Base-by-base conservation (phyloP, 31 red algal species). In the Porphyra umbilicalis region DNA sequence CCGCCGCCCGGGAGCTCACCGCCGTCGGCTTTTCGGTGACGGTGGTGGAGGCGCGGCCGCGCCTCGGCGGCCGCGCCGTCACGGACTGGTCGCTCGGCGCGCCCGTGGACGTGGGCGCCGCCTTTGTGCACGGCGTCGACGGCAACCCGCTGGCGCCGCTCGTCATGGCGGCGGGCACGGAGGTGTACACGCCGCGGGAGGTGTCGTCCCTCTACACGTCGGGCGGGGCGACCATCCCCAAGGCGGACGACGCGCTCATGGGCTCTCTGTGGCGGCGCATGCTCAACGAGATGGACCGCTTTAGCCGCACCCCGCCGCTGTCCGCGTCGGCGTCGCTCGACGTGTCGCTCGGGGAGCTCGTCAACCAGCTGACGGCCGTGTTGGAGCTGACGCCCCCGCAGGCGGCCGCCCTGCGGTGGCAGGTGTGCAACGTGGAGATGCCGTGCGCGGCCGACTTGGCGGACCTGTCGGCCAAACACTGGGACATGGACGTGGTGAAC, bases 381-480 rank as follows among this genome's bases (percentile, higher is more conserved):
- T 29, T 71, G 57, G 82, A 84, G 33, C 81, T 94, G 33, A 78
- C 77, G 4, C 34, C 35, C 34, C 6, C n/a, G 25, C 79, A 76
- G 32, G 81, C 86, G n/a, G 82, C 83, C 0, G 85, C 83, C 77
- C 34, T 94, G 20, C 80, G 39, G 15, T 98, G 96, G 96, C 96
- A 98, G 79, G 84, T 92, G 34, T 76, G 92, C 13, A 98, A 98
- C 88, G n/a, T 95, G 81, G 96, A 98, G 85, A 87, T 94, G 88
- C 87, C 84, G 18, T 98, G 96, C 89, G 96, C 90, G 35, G 84
- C 96, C 32, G 88, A 92, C 34, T 77, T 98, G n/a, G 79, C 79
- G 34, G 67, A 91, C 77, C 86, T 98, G 75, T 93, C 92, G 78
- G 84, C 90, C 5, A 91, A 88, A 68, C 88, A 92, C 81, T 96